Base-by-base conservation (phyloP, 306 rosid genomes). In the Fagus crenata region DNA sequence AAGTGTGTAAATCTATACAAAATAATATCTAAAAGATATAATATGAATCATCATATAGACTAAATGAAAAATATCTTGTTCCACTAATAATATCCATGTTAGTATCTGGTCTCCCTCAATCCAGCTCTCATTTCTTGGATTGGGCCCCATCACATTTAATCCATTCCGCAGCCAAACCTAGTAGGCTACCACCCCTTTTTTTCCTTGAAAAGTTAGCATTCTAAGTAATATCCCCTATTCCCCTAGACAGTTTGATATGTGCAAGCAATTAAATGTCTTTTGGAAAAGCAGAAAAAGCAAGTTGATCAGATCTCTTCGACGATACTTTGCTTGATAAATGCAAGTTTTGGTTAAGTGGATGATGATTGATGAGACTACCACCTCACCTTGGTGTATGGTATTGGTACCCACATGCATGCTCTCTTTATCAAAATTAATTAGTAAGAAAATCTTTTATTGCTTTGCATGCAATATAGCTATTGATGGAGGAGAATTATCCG, bases 101-200 rank as follows among this genome's bases (percentile, higher is more conserved):
- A 6, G 1, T 42, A 42, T 42, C 49, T 7, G 2, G 14, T 7
- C 51, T 43, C 56, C 9, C 14, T 32, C 3, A 4, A 49, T 35
- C 32, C 42, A 43, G 40, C 40, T 51, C 17, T 64, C 40, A 31
- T 15, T 58, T 60, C 41, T 14, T 17, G 35, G 58, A 3, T 60
- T 22, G 60, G 61, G 18, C 13, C 49, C 73, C 73, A 72, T 65
- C 35, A 74, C 80, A 73, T 40, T 71, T 72, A 40, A 42, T 53
- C n/a, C 7, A 32, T 13, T 15, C 15, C 6, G 55, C 54, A 12
- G 42, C 59, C 13, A 49, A 72, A 49, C 41, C 49, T 53, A 53
- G 15, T 9, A 37, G 15, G 5, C 28, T 2, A 46, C 51, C 51
- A 3, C 4, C 11, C 51, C 14, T 2, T 2, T 43, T 7, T 7